These are phyloP conservation scores for Glaciozyma antarctica DNA, from an alignment of 768 basidiomycete species.

Conservation along the genomic window DNA sequence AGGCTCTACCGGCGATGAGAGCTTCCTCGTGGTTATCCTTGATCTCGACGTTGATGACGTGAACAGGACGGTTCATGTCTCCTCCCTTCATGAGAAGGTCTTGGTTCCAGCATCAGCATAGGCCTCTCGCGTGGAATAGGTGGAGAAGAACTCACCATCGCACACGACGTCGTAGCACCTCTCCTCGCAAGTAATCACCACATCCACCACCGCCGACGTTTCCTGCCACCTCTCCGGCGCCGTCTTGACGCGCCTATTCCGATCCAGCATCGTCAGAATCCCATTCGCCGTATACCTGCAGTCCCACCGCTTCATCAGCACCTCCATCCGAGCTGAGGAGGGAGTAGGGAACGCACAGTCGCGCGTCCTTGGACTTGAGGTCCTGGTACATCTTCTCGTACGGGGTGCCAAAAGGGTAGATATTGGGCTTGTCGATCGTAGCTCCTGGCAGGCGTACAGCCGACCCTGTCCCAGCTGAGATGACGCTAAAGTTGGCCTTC, in stretches of 20 bases:
- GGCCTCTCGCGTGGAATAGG: neutral
- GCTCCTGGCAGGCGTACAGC: conserved; percentile 93
- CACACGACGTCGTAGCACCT: conserved; percentile 97
- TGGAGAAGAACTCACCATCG: conserved; percentile 57
- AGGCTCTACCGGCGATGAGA: conserved; percentile 85
- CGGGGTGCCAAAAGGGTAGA: conserved; percentile 91
- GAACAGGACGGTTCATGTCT: conserved; percentile 85
- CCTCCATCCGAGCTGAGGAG: neutral
- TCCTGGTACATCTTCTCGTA: conserved; percentile 94
- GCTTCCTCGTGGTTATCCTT: conserved; percentile 99
- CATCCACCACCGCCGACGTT: conserved; percentile 72
- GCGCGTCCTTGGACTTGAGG: conserved; percentile 66
- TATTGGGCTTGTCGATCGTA: conserved; percentile 94
- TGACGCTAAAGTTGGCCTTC: conserved; percentile 81
- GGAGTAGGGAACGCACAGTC: conserved; percentile 52
- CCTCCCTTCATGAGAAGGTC: conserved; percentile 81
- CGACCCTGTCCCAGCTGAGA: conserved; percentile 92
- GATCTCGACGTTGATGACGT: conserved; percentile 95
- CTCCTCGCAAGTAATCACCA: conserved; percentile 98
- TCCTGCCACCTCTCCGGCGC: conserved; percentile 99
- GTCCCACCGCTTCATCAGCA: neutral
- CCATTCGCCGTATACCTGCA: conserved; percentile 85
- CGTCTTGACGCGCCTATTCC: conserved; percentile 79
- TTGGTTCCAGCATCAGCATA: neutral
- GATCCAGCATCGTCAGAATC: conserved; percentile 87